Conservation (phyloP, 2,329 filamentous ascomycete genomes). For the Blastomyces parvus region DNA sequence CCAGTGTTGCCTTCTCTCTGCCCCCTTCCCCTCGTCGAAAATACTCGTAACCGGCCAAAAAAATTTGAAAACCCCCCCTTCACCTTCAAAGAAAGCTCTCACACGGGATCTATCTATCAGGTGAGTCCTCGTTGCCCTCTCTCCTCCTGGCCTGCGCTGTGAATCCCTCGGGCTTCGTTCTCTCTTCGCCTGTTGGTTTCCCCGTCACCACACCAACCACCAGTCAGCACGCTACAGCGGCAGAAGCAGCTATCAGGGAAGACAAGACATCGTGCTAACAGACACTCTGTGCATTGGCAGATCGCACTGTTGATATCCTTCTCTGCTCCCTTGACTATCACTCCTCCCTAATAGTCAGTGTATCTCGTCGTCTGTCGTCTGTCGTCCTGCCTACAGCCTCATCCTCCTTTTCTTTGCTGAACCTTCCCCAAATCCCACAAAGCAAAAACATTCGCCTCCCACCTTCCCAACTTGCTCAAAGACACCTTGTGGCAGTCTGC, state of each 20-base stretch:
- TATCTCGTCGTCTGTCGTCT: background rate
- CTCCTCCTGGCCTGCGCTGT: too few species aligned
- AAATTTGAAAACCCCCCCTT: background rate
- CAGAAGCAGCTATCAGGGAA: background rate
- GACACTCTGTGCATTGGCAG: background rate
- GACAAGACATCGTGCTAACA: background rate
- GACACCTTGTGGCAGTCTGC: background rate
- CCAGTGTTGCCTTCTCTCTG: constrained; percentile 16
- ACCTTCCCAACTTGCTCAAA: background rate
- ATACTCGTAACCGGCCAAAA: constrained; percentile 21
- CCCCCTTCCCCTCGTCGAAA: constrained; percentile 22
- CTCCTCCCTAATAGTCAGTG: constrained; percentile 7
- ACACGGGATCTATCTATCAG: constrained; percentile 14
- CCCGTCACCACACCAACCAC: background rate
- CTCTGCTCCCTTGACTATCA: constrained; percentile 1
- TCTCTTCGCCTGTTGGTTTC: background rate
- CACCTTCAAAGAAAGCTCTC: constrained; percentile 2
- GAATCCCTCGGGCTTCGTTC: too few species aligned
- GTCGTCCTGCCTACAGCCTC: background rate
- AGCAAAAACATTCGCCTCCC: background rate
- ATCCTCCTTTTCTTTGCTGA: constrained; percentile 7
- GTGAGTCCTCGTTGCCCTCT: constrained; percentile 10
- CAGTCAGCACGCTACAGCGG: background rate
- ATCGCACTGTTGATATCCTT: background rate
- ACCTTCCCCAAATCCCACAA: background rate